Evolutionary conservation across 331 rosid genomes (phyloP).

Genomic region (Arachis monticola): DNA sequence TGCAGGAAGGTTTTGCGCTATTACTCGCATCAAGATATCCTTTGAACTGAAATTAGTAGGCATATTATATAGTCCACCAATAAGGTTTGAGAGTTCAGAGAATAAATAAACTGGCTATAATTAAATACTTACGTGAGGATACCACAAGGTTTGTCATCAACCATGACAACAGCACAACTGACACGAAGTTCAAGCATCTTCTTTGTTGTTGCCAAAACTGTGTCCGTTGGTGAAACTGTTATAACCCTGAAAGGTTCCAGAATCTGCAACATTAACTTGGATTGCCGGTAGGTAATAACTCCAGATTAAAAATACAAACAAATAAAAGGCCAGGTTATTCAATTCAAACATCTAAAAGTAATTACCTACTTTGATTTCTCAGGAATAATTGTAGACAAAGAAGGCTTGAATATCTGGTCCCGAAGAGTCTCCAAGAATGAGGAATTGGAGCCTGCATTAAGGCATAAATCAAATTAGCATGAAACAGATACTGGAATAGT

Average conservation of each 20-base stretch:
- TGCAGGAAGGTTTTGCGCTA: conserved; percentile 79
- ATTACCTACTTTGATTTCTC: conserved; percentile 99
- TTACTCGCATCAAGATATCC: conserved; percentile 94
- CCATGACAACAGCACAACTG: conserved; percentile 78
- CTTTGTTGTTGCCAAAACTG: conserved; percentile 73
- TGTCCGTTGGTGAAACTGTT: conserved; percentile 71
- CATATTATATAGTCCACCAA: conserved; percentile 19
- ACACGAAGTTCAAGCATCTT: conserved; percentile 81
- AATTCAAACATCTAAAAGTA: conserved; percentile 48
- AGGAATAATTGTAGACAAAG: conserved; percentile 86
- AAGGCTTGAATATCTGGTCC: conserved; percentile 93
- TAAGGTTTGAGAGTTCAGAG: background rate
- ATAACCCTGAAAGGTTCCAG: conserved; percentile 65
- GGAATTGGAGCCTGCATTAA: conserved; percentile 73
- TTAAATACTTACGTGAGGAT: conserved; percentile 81
- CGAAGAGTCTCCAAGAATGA: conserved; percentile 85
- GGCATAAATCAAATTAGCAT: conserved; percentile 24
- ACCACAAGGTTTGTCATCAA: conserved; percentile 81
- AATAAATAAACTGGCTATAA: background rate
- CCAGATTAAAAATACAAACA: background rate
- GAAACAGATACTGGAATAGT: background rate
- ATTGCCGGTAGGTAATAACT: background rate
- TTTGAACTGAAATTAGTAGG: conserved; percentile 66
- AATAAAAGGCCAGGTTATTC: background rate
- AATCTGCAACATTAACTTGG: conserved; percentile 30